Base-by-base conservation (phyloP, 805 yeast genomes). In the Lipomyces lipofer region DNA sequence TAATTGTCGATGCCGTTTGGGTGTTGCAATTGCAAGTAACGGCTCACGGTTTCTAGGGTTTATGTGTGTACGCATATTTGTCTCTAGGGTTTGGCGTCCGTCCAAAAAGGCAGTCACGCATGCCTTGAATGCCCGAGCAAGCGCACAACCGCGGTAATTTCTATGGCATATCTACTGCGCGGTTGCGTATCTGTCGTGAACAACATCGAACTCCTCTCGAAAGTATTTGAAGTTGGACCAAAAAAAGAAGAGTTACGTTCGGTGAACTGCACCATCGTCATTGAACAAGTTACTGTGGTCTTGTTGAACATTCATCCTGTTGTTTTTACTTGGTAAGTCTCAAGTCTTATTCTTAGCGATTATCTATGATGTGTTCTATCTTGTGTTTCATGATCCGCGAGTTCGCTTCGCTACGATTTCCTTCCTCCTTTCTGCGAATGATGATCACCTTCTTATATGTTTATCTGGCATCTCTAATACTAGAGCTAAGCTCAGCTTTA, bases 401-500 rank as follows among this genome's bases (percentile, higher is more conserved):
- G 19, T 35, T n/a, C 17, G 15, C n/a, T 10, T 15, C 19, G 15
- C 8, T 9, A 35, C 40, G n/a, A 13, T 9, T 15, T 39, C 24
- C 8, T 21, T 10, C 9, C 35, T 21, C 19, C 22, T 43, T 24
- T 43, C 25, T 13, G 15, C 33, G 19, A 8, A 54, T 54, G 59
- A 54, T 54, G 59, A 54, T 54, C 55, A 33, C 22, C 22, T 54
- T 29, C 27, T 21, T 43, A 53, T 49, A 51, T 56, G 45, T 55
- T 47, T 60, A 51, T 56, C 56, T 60, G 64, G 64, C 64, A 60
- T 60, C 63, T 60, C 64, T 60, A 60, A 60, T 60, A 62, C 61
- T 59, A 60, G 64, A 45, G 51, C 49, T 42, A 32, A 25, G 15
- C 42, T 40, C n/a, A 10, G 25, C 22, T 33, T 47, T 47, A 43